Evolutionary conservation across 768 basidiomycete genomes (phyloP).

Genomic region (Tricholoma bakamatsutake): DNA sequence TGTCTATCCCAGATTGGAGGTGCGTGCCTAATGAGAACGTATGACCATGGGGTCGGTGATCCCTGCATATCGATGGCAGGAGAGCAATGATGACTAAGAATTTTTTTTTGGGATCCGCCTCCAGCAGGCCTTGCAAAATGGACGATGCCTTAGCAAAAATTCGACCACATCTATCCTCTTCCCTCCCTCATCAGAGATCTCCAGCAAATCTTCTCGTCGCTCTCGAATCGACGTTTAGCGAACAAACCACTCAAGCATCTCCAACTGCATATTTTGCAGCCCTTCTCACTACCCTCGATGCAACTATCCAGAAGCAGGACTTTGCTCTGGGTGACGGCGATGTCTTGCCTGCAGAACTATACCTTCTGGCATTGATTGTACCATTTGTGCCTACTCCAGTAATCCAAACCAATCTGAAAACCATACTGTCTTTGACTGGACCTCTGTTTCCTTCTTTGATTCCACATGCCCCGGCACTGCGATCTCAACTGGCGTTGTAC

Average conservation of each 20-base stretch:
- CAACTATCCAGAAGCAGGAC: constrained; percentile 60
- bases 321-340: constrained; percentile 55
- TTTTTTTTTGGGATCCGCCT: no score
- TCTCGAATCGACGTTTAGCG: constrained; percentile 73
- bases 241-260: constrained; percentile 59
- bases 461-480: constrained; percentile 68
- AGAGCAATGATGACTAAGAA: no score
- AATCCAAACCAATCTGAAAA: constrained; percentile 67
- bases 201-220: constrained; percentile 83
- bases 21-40: constrained; percentile 57
- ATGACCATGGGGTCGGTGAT: constrained; percentile 50
- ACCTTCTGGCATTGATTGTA: constrained; percentile 71
- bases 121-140: constrained; percentile 27
- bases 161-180: constrained; percentile 76
- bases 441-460: constrained; percentile 70
- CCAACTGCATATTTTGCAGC: constrained; percentile 96
- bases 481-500: constrained; percentile 82
- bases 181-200: constrained; percentile 81
- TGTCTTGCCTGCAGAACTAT: constrained; percentile 76
- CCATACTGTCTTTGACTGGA: constrained; percentile 66
- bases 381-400: constrained; percentile 80
- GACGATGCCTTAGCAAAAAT: constrained; percentile 77
- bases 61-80: constrained; percentile 17
- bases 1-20: background rate
- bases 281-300: constrained; percentile 77